These are phyloP conservation scores for Teunomyces tritomae DNA, from an alignment of 805 yeast species.

Conservation along the genomic window DNA sequence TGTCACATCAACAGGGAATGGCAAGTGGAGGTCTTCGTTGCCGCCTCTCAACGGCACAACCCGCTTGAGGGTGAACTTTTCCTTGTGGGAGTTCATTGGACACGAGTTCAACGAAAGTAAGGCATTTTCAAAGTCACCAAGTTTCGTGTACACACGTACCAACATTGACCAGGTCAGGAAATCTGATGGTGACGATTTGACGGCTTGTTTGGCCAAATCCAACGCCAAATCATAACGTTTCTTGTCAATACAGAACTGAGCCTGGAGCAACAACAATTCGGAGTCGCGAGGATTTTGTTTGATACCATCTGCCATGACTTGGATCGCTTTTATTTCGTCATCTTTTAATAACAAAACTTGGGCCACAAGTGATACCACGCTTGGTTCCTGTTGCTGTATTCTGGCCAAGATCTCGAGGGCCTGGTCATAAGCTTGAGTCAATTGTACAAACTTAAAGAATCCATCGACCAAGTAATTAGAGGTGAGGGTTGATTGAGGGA, in stretches of 20 bases:
- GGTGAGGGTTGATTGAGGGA: slow-evolving; percentile 63
- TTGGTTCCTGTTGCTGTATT: slow-evolving; percentile 50
- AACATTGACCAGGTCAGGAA: slow-evolving; percentile 72
- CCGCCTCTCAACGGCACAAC: slow-evolving; percentile 50
- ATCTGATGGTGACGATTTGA: slow-evolving; percentile 70
- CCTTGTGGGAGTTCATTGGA: slow-evolving; percentile 77
- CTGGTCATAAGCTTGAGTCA: slow-evolving; percentile 62
- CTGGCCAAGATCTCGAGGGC: slow-evolving; percentile 60
- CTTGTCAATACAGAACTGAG: slow-evolving; percentile 55
- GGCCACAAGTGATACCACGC: slow-evolving; percentile 58
- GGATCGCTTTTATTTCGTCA: slow-evolving; percentile 59
- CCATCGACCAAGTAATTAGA: slow-evolving; percentile 76
- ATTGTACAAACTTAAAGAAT: slow-evolving; percentile 57
- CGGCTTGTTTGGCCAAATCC: slow-evolving; percentile 59
- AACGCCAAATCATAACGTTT: slow-evolving; percentile 55
- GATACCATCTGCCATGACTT: slow-evolving; percentile 51
- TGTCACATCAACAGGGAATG: slow-evolving; percentile 72
- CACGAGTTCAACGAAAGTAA: slow-evolving; percentile 72
- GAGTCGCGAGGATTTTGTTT: slow-evolving; percentile 51
- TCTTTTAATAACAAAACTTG: slow-evolving; percentile 51
- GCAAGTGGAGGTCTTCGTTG: slow-evolving; percentile 62
- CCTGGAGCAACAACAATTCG: slow-evolving; percentile 52
- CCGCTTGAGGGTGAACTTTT: slow-evolving; percentile 59
- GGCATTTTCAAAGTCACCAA: slow-evolving; percentile 69
- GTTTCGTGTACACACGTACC: slow-evolving; percentile 59